Base-by-base conservation (phyloP, 192 early-diverging fungal species). In the Chytriomyces confervae region DNA sequence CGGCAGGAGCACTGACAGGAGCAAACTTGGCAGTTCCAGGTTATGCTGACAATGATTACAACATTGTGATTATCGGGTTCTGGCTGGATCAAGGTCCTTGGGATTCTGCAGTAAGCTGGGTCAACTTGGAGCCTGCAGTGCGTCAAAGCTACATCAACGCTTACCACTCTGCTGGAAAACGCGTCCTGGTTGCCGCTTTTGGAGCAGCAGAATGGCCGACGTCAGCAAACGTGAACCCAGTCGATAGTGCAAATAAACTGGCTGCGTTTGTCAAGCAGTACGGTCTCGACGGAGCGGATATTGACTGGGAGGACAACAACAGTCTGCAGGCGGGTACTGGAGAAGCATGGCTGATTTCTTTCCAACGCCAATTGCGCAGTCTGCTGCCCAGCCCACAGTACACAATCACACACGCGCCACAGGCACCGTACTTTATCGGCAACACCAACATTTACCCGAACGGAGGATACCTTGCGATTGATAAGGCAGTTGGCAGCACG, bases 241-340 rank as follows among this genome's bases (percentile, higher is more conserved):
- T 77, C 6, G 78, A 49, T 1, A 69, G 68, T 13, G 82, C 82
- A 6, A 11, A 75, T 13, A 77, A 80, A 6, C 67, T 83, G 27
- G 82, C 82, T 20, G 73, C 79, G 62, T 72, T 81, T 70, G 79
- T 83, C 51, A 83, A 77, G 51, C 11, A 80, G 48, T 77, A 83
- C 50, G 64, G 67, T 44, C 72, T 83, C 45, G 82, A 83, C 77
- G 82, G 82, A 36, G 82, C 82, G 43, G 82, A 83, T 57, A 82
- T 83, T 49, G 82, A 83, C 47, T 83, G 80, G 80, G 53, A 57
- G 20, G 53, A 57, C 53, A 57, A 8, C 27, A 44, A 8, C 16
- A 51, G 50, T 20, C 57, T 74, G 7, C 47, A 76, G 44, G 80
- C 66, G 7, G 82, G 82, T n/a, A 81, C 79, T n/a, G 82, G 80